Percentiles rank a stretch among this genome's conserved stretches.
These are phyloP conservation scores for Colletotrichum tamarilloi DNA, from an alignment of 2,329 filamentous ascomycete genomes.

Conservation along the genomic window DNA sequence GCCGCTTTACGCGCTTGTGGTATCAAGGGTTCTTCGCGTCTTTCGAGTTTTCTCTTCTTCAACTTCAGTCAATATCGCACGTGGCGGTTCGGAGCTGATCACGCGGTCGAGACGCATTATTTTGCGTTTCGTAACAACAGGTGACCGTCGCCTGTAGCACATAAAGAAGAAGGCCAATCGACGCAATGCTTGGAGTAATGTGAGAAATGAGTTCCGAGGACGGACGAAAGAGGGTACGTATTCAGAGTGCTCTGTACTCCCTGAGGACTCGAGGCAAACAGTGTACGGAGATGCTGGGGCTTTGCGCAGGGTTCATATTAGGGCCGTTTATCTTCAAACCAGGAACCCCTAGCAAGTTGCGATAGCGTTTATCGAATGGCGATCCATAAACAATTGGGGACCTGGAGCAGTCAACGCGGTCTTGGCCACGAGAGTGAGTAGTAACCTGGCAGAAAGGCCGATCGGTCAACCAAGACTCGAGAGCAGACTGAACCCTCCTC, in stretches of 20 bases:
- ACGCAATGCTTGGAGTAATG: background rate
- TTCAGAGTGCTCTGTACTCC: background rate
- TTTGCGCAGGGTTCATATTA: slow-evolving; percentile 30
- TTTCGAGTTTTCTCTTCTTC: background rate
- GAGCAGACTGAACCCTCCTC: background rate
- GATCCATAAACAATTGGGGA: slow-evolving; percentile 17
- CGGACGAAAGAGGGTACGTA: background rate
- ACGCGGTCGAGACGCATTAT: background rate
- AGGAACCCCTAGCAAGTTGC: slow-evolving; percentile 14
- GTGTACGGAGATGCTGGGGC: background rate
- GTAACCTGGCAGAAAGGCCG: background rate
- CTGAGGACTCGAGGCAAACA: slow-evolving; percentile 1
- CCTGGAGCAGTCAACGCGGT: background rate
- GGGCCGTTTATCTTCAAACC: slow-evolving; percentile 26
- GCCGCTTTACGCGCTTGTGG: slow-evolving; percentile 21
- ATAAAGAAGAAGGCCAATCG: background rate
- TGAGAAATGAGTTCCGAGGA: slow-evolving; percentile 23
- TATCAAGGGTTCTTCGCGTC: background rate
- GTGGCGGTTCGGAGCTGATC: background rate
- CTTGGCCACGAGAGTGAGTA: background rate
- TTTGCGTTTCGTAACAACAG: background rate
- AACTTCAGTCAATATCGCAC: background rate
- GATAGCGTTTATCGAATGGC: slow-evolving; percentile 15
- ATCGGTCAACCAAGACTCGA: background rate
- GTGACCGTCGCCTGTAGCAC: background rate